Evolutionary conservation across 805 yeast species (phyloP), one percentile per base, ranked within the genome.

Genomic region (Yamadazyma tumulicola): DNA sequence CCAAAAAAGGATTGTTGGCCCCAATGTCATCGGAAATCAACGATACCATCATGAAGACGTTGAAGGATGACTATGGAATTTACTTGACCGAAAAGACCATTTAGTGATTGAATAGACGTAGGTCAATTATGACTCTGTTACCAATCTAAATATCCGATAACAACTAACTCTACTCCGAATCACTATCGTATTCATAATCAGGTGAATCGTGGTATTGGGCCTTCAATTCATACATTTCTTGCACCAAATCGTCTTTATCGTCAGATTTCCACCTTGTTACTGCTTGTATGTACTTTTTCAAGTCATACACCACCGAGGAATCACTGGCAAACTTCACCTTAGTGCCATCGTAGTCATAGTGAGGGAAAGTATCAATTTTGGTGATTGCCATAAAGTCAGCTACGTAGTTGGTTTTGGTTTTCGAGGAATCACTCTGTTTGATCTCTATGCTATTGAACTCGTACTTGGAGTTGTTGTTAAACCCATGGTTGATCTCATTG

Each of bases 1-100:
- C 79, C 52, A 73, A 74, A 51, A 75, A 71, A 43, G 98, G 98
- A 51, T 74, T 93, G 58, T 73, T 80, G 50, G 97, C 97, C 36
- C 98, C 98, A 57, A 84, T 86, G 75, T 69, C 87, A 43, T 83
- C 95, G 45, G 93, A 86, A 59, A 77, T 88, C 59, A 87, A 87
- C 62, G 81, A 85, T 49, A 94, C 97, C 47, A 74, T 93, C 64
- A 83, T 91, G 79, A 81, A 87, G 67, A 80, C 82, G 52, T 78
- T 93, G 69, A 88, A 88, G 76, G 94, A 86, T 34, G 82, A 85
- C 43, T 85, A 87, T 63, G 85, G 84, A 42, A 89, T 93, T 51
- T 87, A 65, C 75, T 74, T 91, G 64, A 78, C 78, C 45, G 98
- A 93, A 71, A 91, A 89, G 76, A 81, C 94, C 46, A 57, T 81